Percentiles rank a stretch among this genome's conserved stretches.
Conservation (phyloP, 352 stramenopile species). For the Phytophthora tubulina region DNA sequence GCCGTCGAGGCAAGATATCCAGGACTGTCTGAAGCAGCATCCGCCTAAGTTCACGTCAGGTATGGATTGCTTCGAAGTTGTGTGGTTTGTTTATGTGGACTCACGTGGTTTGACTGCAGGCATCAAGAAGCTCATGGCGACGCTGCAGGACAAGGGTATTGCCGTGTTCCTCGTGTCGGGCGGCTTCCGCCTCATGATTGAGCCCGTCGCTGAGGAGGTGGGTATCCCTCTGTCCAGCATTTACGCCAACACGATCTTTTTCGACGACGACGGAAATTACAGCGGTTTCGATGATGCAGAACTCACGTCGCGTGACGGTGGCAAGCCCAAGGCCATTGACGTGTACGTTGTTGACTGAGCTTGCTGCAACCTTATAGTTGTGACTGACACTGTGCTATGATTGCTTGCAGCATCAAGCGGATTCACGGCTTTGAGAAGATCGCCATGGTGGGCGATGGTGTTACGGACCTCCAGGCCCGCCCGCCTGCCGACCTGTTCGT, state of each 20-base stretch:
- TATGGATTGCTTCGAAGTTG: conserved; percentile 14
- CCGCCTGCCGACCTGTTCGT: conserved; percentile 98
- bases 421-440: conserved; percentile 94
- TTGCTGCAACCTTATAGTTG: conserved; percentile 2
- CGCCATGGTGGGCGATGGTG: conserved; percentile 99
- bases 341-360: conserved; percentile 45
- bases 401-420: conserved; percentile 85
- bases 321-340: conserved; percentile 84
- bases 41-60: conserved; percentile 92
- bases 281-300: conserved; percentile 95
- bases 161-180: conserved; percentile 98
- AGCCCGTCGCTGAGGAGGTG: conserved; percentile 93
- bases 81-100: neutral
- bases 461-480: conserved; percentile 98
- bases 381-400: conserved; percentile 16
- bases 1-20: conserved; percentile 91
- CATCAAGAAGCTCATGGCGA: conserved; percentile 91
- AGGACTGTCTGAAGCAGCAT: conserved; percentile 91
- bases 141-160: conserved; percentile 91
- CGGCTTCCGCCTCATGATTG: conserved; percentile 99
- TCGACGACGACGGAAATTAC: conserved; percentile 92
- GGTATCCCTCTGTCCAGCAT: conserved; percentile 92
- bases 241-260: conserved; percentile 98
- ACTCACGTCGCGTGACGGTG: conserved; percentile 91
- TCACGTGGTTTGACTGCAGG: conserved; percentile 37